phyloP scores from a whole-genome alignment of 225 moss, liverwort and hornwort genomes.

The Antitrichia curtipendula region DNA sequence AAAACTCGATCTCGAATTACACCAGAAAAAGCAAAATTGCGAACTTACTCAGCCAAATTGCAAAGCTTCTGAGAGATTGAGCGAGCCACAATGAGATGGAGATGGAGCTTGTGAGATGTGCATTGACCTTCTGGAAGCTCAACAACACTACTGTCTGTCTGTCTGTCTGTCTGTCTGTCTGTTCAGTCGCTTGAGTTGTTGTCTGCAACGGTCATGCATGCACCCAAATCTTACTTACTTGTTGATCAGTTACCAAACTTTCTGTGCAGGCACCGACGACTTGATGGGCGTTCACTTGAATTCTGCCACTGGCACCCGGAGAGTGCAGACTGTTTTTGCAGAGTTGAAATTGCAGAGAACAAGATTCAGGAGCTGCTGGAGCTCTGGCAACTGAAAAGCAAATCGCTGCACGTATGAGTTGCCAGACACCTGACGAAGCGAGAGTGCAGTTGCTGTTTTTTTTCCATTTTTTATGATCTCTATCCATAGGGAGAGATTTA shows the following conservation, averaged over 20 bases:
- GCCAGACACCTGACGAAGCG: background rate
- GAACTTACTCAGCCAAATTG: background rate
- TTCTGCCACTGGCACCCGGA: background rate
- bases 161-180: background rate
- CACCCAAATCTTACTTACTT: background rate
- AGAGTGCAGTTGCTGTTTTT: background rate
- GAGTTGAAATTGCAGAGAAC: background rate
- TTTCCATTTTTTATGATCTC: background rate
- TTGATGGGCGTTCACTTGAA: background rate
- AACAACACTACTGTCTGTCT: background rate
- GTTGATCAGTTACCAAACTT: background rate
- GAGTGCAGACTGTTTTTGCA: background rate
- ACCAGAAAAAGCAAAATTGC: background rate
- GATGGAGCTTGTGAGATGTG: background rate
- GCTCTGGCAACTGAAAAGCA: background rate
- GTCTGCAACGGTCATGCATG: background rate
- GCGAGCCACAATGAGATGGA: background rate
- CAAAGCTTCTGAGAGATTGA: background rate
- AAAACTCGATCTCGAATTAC: background rate
- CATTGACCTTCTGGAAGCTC: background rate
- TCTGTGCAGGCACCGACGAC: background rate
- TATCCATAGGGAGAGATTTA: background rate
- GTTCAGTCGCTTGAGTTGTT: background rate
- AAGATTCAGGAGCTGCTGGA: background rate
- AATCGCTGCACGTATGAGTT: background rate